Percentiles rank a stretch among this genome's conserved stretches.
These are phyloP conservation scores for Amylostereum areolatum DNA, from an alignment of 1,284 basidiomycete species.

Conservation along the genomic window DNA sequence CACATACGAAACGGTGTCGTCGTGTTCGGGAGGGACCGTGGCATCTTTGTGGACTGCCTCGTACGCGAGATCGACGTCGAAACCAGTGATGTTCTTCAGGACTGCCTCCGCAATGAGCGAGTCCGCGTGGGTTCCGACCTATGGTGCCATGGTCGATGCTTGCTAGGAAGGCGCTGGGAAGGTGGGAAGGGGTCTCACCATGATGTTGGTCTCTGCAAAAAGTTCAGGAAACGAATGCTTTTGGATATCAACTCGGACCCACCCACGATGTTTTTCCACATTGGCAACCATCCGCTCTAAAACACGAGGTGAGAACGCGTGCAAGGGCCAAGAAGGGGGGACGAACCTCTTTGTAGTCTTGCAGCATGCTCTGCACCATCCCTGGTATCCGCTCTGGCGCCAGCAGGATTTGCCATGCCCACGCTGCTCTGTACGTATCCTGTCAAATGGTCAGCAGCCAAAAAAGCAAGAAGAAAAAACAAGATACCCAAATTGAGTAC, in stretches of 20 bases:
- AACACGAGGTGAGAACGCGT: neutral
- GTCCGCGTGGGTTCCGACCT: slow-evolving; percentile 78
- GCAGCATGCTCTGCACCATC: slow-evolving; percentile 78
- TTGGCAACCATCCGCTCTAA: slow-evolving; percentile 79
- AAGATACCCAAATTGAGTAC: slow-evolving; percentile 73
- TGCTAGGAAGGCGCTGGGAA: neutral
- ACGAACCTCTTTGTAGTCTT: slow-evolving; percentile 63
- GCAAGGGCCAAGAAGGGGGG: neutral
- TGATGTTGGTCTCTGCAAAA: slow-evolving; percentile 65
- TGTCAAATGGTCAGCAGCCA: slow-evolving; percentile 17
- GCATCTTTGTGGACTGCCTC: slow-evolving; percentile 75
- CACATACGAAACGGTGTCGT: slow-evolving; percentile 48
- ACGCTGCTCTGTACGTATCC: slow-evolving; percentile 78
- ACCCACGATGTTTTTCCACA: slow-evolving; percentile 89
- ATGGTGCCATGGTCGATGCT: neutral
- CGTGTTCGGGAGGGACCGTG: slow-evolving; percentile 58
- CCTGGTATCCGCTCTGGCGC: slow-evolving; percentile 69
- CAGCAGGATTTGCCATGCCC: slow-evolving; percentile 74
- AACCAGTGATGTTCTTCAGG: slow-evolving; percentile 55
- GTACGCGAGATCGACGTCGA: slow-evolving; percentile 65
- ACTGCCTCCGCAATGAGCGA: slow-evolving; percentile 77
- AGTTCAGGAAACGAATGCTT: neutral
- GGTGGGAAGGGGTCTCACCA: slow-evolving; percentile 32
- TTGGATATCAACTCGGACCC: slow-evolving; percentile 10
- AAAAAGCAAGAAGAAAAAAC: neutral